phyloP scores from a whole-genome alignment of 306 rosid genomes.

The Pterocarpus santalinus region DNA sequence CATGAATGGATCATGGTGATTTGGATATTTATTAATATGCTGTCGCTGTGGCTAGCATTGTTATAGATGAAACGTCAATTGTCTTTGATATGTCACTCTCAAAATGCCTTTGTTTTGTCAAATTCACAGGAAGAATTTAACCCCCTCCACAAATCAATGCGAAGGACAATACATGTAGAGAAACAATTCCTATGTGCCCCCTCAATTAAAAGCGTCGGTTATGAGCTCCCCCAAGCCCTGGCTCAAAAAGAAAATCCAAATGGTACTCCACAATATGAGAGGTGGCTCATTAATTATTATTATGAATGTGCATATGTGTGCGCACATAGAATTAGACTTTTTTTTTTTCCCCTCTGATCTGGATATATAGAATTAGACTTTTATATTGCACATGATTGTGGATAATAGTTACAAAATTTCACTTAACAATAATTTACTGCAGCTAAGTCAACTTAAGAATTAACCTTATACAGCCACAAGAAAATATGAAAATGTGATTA shows the following conservation, averaged over 20 bases:
- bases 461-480: too few species aligned
- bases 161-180: background rate
- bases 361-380: too few species aligned
- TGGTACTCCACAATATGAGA: too few species aligned
- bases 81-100: constrained; percentile 47
- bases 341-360: too few species aligned
- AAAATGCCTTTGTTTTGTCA: constrained; percentile 45
- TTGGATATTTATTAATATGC: constrained; percentile 24
- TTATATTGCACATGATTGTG: too few species aligned
- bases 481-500: too few species aligned
- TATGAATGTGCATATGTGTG: background rate
- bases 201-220: constrained; percentile 29
- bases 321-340: too few species aligned
- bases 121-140: constrained; percentile 34
- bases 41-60: constrained; percentile 4
- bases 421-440: too few species aligned
- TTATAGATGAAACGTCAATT: background rate
- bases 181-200: background rate
- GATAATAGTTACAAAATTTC: too few species aligned
- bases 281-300: background rate
- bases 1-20: background rate
- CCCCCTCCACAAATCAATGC: constrained; percentile 31
- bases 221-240: background rate
- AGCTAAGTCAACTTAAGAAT: too few species aligned
- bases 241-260: constrained; percentile 11